Evolutionary conservation across 768 basidiomycete species (phyloP), one percentile per base, ranked within the genome.

Genomic region (Tylopilus intermedius): DNA sequence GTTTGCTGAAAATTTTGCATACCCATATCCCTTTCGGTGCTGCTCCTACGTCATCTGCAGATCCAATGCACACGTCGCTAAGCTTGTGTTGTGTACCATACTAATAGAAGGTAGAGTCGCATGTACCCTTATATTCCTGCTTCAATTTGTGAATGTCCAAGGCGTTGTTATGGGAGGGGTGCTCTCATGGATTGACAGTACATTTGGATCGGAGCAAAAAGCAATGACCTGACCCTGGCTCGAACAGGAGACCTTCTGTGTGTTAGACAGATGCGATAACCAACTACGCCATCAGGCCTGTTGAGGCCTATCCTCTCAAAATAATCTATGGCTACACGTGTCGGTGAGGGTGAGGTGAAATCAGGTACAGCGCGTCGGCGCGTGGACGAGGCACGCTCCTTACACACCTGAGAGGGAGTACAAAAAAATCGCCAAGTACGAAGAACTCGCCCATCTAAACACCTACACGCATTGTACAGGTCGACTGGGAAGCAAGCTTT

Each of bases 181-280:
- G 18, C 18, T 18, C 18, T 18, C 18, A 18, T 18, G 18, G 18
- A 24, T 24, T 24, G 24, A 24, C 3, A 24, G 24, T 5, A 5
- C 3, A 24, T 30, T 41, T 4, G 9, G 22, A n/a, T 9, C 11
- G 5, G 21, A 18, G 18, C 18, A 54, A 62, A 61, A 40, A 7
- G 30, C 7, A 2, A 41, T 65, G 62, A 64, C 53, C 63, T 67
- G 78, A 79, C 68, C 78, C 79, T 77, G 80, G 79, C 67, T 82
- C 79, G 79, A 82, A 81, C 81, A 77, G 79, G 71, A 74, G 80
- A 78, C 80, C 80, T 80, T 79, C 80, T 81, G 81, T 82, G 82
- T 83, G 81, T 84, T 81, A 83, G 81, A 83, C 82, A 81, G 80
- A 83, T 80, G 82, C 79, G 81, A 84, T 84, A 82, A 84, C 82